phyloP scores from a whole-genome alignment of 148 eudicot species.

The Pharnaceum exiguum region DNA sequence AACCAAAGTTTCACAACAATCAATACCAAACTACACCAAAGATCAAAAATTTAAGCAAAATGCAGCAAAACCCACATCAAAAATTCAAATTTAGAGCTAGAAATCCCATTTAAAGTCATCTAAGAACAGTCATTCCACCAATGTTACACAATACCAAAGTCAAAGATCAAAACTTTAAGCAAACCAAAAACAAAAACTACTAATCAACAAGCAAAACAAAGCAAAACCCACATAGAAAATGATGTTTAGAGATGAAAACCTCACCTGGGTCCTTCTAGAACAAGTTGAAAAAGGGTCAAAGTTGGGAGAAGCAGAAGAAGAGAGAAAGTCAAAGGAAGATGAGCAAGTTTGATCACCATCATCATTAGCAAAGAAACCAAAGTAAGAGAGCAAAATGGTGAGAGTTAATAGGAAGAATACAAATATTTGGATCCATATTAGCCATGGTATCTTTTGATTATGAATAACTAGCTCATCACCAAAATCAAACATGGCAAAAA shows the following conservation, averaged over 20 bases:
- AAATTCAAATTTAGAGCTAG: too few relatives aligned
- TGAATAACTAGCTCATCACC: slow-evolving; percentile 19
- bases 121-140: too few relatives aligned
- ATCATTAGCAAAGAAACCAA: slow-evolving; percentile 18
- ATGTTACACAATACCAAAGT: background rate
- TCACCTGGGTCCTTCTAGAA: slow-evolving; percentile 17
- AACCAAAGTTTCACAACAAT: background rate
- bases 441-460: slow-evolving; percentile 21
- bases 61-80: too few relatives aligned
- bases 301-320: background rate
- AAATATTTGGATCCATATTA: slow-evolving; percentile 29
- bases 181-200: background rate
- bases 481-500: slow-evolving; percentile 26
- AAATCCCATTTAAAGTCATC: too few relatives aligned
- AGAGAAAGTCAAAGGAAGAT: slow-evolving; percentile 11
- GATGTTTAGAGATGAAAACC: background rate
- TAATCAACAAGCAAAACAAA: background rate
- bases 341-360: too few relatives aligned
- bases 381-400: slow-evolving; percentile 20
- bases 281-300: slow-evolving; percentile 5
- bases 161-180: background rate
- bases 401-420: slow-evolving; percentile 25
- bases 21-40: background rate
- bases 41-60: too few relatives aligned
- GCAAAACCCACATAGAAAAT: background rate